A percentile compares a stretch with the other conserved stretches of the same genome.
phyloP scores from a whole-genome alignment of 2,329 filamentous ascomycete genomes.

The Diplocarpon mali region DNA sequence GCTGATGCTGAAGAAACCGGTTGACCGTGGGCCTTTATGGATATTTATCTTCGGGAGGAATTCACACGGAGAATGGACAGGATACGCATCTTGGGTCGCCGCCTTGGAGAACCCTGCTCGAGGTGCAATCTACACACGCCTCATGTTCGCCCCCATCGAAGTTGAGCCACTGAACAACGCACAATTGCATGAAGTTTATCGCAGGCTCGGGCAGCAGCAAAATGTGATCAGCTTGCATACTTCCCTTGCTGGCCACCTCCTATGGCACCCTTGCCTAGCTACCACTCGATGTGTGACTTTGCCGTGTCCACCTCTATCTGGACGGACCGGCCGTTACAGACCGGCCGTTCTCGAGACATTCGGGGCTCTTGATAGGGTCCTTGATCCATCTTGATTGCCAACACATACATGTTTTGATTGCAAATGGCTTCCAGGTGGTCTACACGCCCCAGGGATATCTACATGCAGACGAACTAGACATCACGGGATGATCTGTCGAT shows the following conservation, averaged over 20 bases:
- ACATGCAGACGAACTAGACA: conserved; percentile 16
- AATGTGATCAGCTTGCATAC: conserved; percentile 5
- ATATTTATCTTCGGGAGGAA: conserved; percentile 20
- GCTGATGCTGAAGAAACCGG: conserved; percentile 19
- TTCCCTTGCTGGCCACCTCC: background rate
- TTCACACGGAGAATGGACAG: conserved; percentile 1
- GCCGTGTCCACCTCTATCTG: conserved; percentile 6
- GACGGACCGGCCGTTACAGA: conserved; percentile 9
- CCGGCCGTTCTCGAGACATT: conserved; percentile 6
- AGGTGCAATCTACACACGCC: conserved; percentile 4
- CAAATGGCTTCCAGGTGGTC: conserved; percentile 9
- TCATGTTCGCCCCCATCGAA: conserved; percentile 7
- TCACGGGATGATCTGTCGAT: conserved; percentile 25
- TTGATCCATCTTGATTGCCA: conserved; percentile 13
- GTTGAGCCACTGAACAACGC: conserved; percentile 20
- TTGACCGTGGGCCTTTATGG: conserved; percentile 8
- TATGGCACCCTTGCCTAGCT: conserved; percentile 5
- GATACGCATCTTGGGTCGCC: background rate
- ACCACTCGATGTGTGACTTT: background rate
- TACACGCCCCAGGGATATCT: conserved; percentile 12
- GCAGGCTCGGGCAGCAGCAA: conserved; percentile 2
- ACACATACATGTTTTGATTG: conserved; percentile 10
- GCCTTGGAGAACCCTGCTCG: conserved; percentile 3
- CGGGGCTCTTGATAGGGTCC: conserved; percentile 13
- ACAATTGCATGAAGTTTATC: conserved; percentile 18